Evolutionary conservation across 1,139 yeast species (phyloP).

Genomic region (Chernovozyma sophiae-reginae): DNA sequence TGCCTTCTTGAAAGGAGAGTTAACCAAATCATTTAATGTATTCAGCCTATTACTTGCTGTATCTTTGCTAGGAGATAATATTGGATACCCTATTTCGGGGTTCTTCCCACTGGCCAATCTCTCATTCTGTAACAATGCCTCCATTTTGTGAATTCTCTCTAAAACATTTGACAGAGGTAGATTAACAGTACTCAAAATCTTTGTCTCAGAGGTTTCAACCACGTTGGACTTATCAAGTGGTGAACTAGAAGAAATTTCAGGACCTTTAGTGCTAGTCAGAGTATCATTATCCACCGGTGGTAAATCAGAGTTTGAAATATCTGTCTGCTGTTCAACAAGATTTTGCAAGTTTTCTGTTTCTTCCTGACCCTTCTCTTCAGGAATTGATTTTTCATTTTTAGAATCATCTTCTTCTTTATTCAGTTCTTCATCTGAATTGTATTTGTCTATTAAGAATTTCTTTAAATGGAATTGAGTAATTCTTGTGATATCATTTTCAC

Average conservation of each 20-base stretch:
- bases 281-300: not conserved
- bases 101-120: conserved; percentile 4
- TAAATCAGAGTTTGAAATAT: not conserved
- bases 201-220: not conserved
- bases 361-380: conserved; percentile 5
- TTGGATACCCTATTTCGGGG: not conserved
- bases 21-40: not conserved
- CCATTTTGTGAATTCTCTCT: conserved; percentile 26
- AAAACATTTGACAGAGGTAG: conserved; percentile 18
- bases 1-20: conserved; percentile 5
- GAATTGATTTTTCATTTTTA: conserved; percentile 9
- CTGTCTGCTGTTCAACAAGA: conserved; percentile 8
- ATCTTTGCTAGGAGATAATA: conserved; percentile 1
- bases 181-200: conserved; percentile 2
- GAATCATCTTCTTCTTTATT: conserved; percentile 12
- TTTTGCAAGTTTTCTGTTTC: conserved; percentile 11
- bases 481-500: conserved; percentile 89
- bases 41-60: not conserved
- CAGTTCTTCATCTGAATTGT: conserved; percentile 29
- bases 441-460: conserved; percentile 60
- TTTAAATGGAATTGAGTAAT: conserved; percentile 87
- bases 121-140: conserved; percentile 19
- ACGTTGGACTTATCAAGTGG: not conserved
- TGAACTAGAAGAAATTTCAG: not conserved
- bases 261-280: too few relatives aligned